Percentiles rank a stretch among this genome's conserved stretches.
Evolutionary conservation across 176 grass and related monocot species (phyloP).

Genomic region (Carex littledalei): DNA sequence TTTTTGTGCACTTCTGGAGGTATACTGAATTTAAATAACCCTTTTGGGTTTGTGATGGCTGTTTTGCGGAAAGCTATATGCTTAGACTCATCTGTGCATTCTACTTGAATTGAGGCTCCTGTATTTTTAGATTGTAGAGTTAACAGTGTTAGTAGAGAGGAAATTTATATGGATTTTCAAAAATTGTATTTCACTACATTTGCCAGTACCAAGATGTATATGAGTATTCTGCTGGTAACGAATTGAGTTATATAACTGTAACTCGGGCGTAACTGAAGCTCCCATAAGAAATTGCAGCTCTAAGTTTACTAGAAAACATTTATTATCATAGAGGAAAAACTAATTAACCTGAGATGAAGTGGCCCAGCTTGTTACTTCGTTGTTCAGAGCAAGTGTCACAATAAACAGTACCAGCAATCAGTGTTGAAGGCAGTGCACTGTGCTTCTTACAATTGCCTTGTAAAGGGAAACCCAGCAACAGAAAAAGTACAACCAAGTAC

Average conservation of each 20-base stretch:
- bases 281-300: not conserved
- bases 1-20: slow-evolving; percentile 15
- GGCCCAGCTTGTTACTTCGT: slow-evolving; percentile 1
- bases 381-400: slow-evolving; percentile 32
- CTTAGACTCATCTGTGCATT: slow-evolving; percentile 15
- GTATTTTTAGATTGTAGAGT: not conserved
- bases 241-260: not conserved
- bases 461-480: not conserved
- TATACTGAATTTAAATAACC: slow-evolving; percentile 19
- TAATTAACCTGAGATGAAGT: slow-evolving; percentile 30
- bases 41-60: slow-evolving; percentile 19
- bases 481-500: slow-evolving; percentile 6
- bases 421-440: not conserved
- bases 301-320: not conserved
- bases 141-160: not conserved
- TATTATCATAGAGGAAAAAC: not conserved
- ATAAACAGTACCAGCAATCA: slow-evolving; percentile 28
- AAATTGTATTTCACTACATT: not conserved
- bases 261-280: not conserved
- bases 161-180: not conserved
- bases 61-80: slow-evolving; percentile 9
- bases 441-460: slow-evolving; percentile 2
- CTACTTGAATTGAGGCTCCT: slow-evolving; percentile 28
- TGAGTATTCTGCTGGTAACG: not conserved
- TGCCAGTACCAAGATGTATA: not conserved